Evolutionary conservation across 768 basidiomycete genomes (phyloP).

Genomic region (Coprinopsis cinerea): DNA sequence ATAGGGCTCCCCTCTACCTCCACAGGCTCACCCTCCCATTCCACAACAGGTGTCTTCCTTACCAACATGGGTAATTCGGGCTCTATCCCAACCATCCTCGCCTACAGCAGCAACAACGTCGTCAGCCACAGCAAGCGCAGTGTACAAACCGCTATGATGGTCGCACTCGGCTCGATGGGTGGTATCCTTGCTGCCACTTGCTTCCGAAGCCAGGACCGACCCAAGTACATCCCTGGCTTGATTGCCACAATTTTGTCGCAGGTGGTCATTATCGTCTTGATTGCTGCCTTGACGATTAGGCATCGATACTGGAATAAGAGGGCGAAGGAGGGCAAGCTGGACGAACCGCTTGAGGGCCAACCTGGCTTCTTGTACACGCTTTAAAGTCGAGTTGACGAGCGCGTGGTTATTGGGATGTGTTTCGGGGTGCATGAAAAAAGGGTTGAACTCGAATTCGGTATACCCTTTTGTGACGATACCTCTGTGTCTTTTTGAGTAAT

Average conservation of each 20-base stretch:
- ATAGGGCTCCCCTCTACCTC: not conserved
- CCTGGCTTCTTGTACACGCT: constrained; percentile 34
- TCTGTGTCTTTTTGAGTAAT: no score
- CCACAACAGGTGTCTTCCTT: constrained; percentile 33
- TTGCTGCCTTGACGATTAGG: constrained; percentile 28
- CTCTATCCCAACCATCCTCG: constrained; percentile 38
- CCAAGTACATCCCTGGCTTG: constrained; percentile 42
- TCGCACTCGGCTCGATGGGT: constrained; percentile 36
- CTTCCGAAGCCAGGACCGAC: constrained; percentile 36
- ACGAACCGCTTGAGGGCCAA: constrained; percentile 28
- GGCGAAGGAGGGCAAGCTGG: constrained; percentile 26
- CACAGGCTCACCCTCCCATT: not conserved
- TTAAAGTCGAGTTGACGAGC: constrained; percentile 15
- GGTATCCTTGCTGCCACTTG: constrained; percentile 39
- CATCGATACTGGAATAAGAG: constrained; percentile 33
- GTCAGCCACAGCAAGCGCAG: constrained; percentile 43
- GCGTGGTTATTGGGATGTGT: no score
- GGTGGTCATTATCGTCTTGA: constrained; percentile 27
- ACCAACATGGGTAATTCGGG: constrained; percentile 38
- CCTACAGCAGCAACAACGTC: constrained; percentile 42
- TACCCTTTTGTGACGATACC: no score
- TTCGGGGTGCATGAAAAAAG: no score
- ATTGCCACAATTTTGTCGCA: constrained; percentile 36
- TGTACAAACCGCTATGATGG: constrained; percentile 33
- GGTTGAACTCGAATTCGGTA: no score